These are phyloP conservation scores for Barnettozyma vustinii DNA, from an alignment of 805 yeast genomes.

Conservation along the genomic window DNA sequence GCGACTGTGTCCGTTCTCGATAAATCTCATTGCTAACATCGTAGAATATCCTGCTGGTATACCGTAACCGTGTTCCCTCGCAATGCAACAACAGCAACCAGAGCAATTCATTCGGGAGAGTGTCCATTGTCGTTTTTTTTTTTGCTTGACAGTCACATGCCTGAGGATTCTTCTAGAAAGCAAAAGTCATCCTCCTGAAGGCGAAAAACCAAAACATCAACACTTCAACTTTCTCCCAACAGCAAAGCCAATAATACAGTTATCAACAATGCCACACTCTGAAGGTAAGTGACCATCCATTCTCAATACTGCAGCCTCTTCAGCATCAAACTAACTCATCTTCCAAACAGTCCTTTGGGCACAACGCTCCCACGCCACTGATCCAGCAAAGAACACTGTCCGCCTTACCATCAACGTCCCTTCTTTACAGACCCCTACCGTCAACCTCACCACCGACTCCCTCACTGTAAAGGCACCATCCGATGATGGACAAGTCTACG, in stretches of 20 bases:
- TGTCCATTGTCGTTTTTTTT: background rate
- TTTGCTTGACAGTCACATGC: background rate
- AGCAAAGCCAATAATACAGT: background rate
- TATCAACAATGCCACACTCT: constrained; percentile 2
- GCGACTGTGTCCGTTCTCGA: background rate
- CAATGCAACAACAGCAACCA: background rate
- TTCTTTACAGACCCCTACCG: constrained; percentile 59
- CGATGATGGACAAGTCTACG: constrained; percentile 39
- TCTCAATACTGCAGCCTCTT: background rate
- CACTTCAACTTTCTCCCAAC: background rate
- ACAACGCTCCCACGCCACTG: constrained; percentile 82
- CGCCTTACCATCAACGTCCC: constrained; percentile 68
- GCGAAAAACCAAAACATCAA: background rate
- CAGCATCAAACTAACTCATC: constrained; percentile 20
- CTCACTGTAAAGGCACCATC: constrained; percentile 52
- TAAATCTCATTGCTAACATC: background rate
- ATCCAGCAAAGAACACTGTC: constrained; percentile 66
- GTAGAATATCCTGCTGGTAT: background rate
- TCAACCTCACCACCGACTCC: constrained; percentile 51
- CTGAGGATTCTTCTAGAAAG: background rate
- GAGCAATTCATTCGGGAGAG: background rate
- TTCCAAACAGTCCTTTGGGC: constrained; percentile 73
- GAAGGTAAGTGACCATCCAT: background rate
- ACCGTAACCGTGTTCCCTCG: background rate
- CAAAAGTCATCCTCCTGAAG: background rate